A percentile compares a stretch with the other conserved stretches of the same genome.
Evolutionary conservation across 2,329 filamentous ascomycete species (phyloP).

Genomic region (Capronia americana): DNA sequence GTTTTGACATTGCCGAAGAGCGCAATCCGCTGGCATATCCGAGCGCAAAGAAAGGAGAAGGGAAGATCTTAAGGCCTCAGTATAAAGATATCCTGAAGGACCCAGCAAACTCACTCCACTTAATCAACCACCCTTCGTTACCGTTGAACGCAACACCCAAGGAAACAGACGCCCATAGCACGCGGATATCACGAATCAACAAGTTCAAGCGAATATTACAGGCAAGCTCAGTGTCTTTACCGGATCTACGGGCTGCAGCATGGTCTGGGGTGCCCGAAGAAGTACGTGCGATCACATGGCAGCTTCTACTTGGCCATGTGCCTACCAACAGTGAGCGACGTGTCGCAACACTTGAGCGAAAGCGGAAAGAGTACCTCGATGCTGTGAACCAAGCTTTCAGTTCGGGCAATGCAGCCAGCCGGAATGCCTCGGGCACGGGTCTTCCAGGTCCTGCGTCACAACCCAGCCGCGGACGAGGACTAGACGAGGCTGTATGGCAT

Average conservation of each 20-base stretch:
- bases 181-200: slow-evolving; percentile 91
- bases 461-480: slow-evolving; percentile 68
- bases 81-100: slow-evolving; percentile 93
- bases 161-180: slow-evolving; percentile 83
- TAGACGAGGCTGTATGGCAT: slow-evolving; percentile 99
- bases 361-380: slow-evolving; percentile 95
- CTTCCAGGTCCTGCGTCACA: slow-evolving; percentile 50
- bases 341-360: slow-evolving; percentile 86
- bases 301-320: slow-evolving; percentile 90
- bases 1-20: slow-evolving; percentile 92
- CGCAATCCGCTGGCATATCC: slow-evolving; percentile 83
- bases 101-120: slow-evolving; percentile 90
- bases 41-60: slow-evolving; percentile 84
- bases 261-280: slow-evolving; percentile 96
- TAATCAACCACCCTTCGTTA: slow-evolving; percentile 84
- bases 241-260: slow-evolving; percentile 81
- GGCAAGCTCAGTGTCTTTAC: slow-evolving; percentile 83
- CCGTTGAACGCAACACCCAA: slow-evolving; percentile 77
- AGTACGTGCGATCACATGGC: slow-evolving; percentile 99
- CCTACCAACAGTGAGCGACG: slow-evolving; percentile 95
- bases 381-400: slow-evolving; percentile 76
- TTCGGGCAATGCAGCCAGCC: slow-evolving; percentile 49
- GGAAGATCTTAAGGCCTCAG: slow-evolving; percentile 93
- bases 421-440: slow-evolving; percentile 41
- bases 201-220: slow-evolving; percentile 98